Conservation (phyloP, 2,329 filamentous ascomycete species). For the Penicillium rolfsii region DNA sequence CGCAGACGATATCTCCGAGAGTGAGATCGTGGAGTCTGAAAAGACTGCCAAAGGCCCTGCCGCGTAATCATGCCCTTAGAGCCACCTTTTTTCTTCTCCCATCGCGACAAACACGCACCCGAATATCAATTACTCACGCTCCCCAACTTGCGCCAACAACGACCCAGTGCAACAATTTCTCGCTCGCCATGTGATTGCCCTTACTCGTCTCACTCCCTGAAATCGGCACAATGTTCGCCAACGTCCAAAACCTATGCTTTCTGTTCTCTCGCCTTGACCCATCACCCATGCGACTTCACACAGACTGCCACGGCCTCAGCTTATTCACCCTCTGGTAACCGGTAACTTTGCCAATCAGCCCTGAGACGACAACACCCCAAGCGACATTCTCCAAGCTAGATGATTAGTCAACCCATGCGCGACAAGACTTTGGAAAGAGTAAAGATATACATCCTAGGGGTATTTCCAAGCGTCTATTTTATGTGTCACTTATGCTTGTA, state of each 20-base stretch:
- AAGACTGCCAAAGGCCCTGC: conserved; percentile 9
- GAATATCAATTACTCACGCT: neutral
- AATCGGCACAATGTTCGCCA: neutral
- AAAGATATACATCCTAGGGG: neutral
- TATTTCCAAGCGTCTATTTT: neutral
- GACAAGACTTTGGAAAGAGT: conserved; percentile 5
- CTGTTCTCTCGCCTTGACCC: neutral
- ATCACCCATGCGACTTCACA: neutral
- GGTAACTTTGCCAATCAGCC: neutral
- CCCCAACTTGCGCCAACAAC: neutral
- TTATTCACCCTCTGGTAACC: neutral
- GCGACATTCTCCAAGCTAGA: neutral
- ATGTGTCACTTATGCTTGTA: conserved; percentile 2
- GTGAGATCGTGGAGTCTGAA: conserved; percentile 12
- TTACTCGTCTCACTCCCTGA: neutral
- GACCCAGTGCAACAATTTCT: neutral
- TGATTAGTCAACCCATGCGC: conserved; percentile 2
- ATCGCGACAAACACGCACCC: neutral
- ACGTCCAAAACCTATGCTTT: neutral
- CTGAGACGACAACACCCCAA: neutral
- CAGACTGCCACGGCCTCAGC: neutral
- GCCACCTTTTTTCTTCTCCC: neutral
- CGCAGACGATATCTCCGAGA: conserved; percentile 18
- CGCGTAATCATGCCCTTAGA: neutral
- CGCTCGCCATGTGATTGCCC: neutral